Evolutionary conservation across 495 filamentous ascomycete species (phyloP).

Genomic region (Podospora fimiseda): DNA sequence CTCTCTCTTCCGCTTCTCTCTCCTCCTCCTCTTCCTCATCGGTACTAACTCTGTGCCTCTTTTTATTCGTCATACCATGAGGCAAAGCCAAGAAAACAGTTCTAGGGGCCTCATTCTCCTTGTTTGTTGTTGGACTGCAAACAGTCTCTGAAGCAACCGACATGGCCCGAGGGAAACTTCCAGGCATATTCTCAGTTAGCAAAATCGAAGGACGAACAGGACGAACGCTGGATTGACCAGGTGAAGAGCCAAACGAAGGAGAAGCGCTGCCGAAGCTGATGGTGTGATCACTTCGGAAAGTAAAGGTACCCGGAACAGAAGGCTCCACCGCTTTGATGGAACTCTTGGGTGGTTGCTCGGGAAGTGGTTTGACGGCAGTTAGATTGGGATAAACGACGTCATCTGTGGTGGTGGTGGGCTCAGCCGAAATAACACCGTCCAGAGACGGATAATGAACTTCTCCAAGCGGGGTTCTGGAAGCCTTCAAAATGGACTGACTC

Average conservation of each 20-base stretch:
- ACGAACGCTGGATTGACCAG: conserved; percentile 51
- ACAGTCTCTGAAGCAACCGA: not conserved
- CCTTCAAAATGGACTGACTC: conserved; percentile 27
- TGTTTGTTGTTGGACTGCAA: conserved; percentile 33
- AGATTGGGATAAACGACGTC: conserved; percentile 43
- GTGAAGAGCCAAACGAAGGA: conserved; percentile 42
- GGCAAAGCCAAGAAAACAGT: conserved; percentile 36
- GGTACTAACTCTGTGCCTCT: conserved; percentile 51
- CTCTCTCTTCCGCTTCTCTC: conserved; percentile 34
- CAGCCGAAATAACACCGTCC: conserved; percentile 21
- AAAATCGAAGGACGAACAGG: conserved; percentile 48
- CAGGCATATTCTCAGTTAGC: conserved; percentile 40
- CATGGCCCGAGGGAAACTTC: conserved; percentile 37
- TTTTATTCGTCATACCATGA: conserved; percentile 70
- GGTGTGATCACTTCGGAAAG: conserved; percentile 53
- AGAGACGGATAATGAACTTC: conserved; percentile 33
- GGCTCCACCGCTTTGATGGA: conserved; percentile 26
- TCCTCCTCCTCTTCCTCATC: conserved; percentile 47
- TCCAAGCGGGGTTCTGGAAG: conserved; percentile 25
- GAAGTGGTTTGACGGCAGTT: conserved; percentile 28
- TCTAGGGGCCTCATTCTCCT: conserved; percentile 41
- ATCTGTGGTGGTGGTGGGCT: conserved; percentile 15
- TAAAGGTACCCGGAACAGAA: conserved; percentile 48
- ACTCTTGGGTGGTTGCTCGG: conserved; percentile 24
- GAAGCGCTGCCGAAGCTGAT: conserved; percentile 44